Evolutionary conservation across 1,139 yeast genomes (phyloP).

Genomic region (Sugiyamaella novakii): DNA sequence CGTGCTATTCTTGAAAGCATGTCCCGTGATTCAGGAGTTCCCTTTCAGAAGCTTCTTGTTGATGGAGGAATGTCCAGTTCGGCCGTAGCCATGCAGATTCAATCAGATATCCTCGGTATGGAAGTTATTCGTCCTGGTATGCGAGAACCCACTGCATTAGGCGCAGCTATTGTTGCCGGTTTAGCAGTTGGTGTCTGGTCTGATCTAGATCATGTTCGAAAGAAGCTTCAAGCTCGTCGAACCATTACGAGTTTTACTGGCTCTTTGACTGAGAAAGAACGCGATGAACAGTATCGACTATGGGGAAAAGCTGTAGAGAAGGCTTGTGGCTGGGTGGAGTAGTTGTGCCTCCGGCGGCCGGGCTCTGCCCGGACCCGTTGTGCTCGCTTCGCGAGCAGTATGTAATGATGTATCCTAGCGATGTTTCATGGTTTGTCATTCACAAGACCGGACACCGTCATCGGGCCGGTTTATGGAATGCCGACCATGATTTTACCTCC

Average conservation of each 20-base stretch:
- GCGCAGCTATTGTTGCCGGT: conserved; percentile 97
- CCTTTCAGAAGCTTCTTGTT: conserved; percentile 57
- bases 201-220: conserved; percentile 63
- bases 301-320: conserved; percentile 86
- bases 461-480: conserved; percentile 1
- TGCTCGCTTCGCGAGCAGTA: no score
- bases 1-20: conserved; percentile 88
- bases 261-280: conserved; percentile 48
- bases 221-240: conserved; percentile 25
- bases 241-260: conserved; percentile 27
- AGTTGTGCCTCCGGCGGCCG: not conserved
- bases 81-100: conserved; percentile 90
- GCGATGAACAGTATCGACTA: conserved; percentile 67
- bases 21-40: conserved; percentile 76
- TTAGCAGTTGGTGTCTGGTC: conserved; percentile 78
- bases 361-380: conserved; percentile 1
- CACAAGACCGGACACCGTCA: not conserved
- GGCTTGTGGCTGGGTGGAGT: conserved; percentile 67
- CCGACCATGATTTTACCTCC: not conserved
- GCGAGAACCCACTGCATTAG: conserved; percentile 91
- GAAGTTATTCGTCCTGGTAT: conserved; percentile 78
- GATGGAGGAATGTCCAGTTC: conserved; percentile 98
- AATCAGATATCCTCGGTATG: conserved; percentile 86
- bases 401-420: no score
- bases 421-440: not conserved